These are phyloP conservation scores for Jamesozyma jinghongensis DNA, from an alignment of 805 yeast species.

Conservation along the genomic window DNA sequence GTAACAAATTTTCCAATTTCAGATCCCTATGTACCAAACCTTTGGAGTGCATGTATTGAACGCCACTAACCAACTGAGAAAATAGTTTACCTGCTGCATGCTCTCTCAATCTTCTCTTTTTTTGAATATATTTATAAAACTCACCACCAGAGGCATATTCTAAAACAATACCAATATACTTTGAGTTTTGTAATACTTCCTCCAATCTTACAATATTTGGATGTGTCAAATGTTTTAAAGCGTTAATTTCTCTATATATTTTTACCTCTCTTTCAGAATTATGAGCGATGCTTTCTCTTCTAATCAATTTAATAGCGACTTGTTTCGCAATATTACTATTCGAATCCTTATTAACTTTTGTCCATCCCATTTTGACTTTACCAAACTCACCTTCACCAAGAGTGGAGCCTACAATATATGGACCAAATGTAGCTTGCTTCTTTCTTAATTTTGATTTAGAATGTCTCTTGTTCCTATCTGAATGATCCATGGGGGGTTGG, in stretches of 20 bases:
- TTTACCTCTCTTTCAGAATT: constrained; percentile 81
- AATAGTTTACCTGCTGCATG: constrained; percentile 76
- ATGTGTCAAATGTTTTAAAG: constrained; percentile 74
- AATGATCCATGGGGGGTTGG: no score
- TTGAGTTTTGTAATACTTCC: constrained; percentile 88
- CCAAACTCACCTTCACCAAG: constrained; percentile 98
- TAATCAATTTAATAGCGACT: constrained; percentile 88
- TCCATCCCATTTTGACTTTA: constrained; percentile 94
- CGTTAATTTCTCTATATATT: constrained; percentile 88
- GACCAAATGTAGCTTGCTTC: constrained; percentile 77
- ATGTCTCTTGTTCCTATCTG: not conserved
- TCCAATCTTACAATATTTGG: constrained; percentile 90
- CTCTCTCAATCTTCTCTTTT: constrained; percentile 80
- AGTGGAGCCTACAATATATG: constrained; percentile 83
- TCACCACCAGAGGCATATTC: constrained; percentile 98
- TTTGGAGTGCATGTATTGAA: constrained; percentile 84
- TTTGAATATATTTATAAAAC: constrained; percentile 82
- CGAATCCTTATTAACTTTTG: constrained; percentile 35
- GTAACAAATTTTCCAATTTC: constrained; percentile 76
- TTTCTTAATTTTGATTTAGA: constrained; percentile 24
- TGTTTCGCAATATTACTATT: constrained; percentile 44
- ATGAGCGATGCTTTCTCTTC: constrained; percentile 79
- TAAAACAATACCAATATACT: constrained; percentile 90
- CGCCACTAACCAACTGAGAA: constrained; percentile 91
- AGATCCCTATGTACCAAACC: constrained; percentile 87